Conservation (phyloP, 2,329 filamentous ascomycete genomes). For the Cercospora canescens region DNA sequence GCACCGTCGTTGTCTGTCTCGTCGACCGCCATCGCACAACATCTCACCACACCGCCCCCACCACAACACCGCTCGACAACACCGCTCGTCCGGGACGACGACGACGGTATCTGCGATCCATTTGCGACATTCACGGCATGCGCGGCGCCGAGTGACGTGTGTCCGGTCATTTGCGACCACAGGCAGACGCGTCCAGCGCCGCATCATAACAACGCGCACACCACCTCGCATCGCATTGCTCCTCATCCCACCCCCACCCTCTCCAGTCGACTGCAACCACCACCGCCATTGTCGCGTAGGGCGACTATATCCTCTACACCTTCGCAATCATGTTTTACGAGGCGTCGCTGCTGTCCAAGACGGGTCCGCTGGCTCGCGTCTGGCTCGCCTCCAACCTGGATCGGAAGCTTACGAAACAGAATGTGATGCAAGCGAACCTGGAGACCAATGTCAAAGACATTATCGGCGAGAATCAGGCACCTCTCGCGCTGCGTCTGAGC, state of each 20-base stretch:
- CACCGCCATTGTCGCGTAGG: constrained; percentile 13
- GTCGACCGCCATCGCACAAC: constrained; percentile 1
- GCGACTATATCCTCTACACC: constrained; percentile 9
- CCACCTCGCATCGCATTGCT: constrained; percentile 16
- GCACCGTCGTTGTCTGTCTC: not conserved
- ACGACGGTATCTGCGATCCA: not conserved
- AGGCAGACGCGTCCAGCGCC: constrained; percentile 10
- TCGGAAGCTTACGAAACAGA: constrained; percentile 96
- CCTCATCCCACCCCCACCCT: constrained; percentile 3
- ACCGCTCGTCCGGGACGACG: not conserved
- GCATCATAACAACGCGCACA: constrained; percentile 26
- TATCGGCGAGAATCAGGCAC: constrained; percentile 87
- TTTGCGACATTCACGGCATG: constrained; percentile 12
- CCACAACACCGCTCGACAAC: not conserved
- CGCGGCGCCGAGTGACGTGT: constrained; percentile 8
- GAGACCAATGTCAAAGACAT: constrained; percentile 94
- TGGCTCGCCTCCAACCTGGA: constrained; percentile 98
- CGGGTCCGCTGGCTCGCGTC: constrained; percentile 92
- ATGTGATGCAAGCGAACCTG: constrained; percentile 92
- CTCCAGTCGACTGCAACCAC: not conserved
- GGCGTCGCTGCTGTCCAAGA: constrained; percentile 92
- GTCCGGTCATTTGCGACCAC: constrained; percentile 3
- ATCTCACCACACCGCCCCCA: not conserved
- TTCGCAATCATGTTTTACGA: constrained; percentile 83
- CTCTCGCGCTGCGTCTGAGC: constrained; percentile 90